Evolutionary conservation across 2,329 filamentous ascomycete species (phyloP), one percentile per base, ranked within the genome.

Genomic region (Colletotrichum neosansevieriae): DNA sequence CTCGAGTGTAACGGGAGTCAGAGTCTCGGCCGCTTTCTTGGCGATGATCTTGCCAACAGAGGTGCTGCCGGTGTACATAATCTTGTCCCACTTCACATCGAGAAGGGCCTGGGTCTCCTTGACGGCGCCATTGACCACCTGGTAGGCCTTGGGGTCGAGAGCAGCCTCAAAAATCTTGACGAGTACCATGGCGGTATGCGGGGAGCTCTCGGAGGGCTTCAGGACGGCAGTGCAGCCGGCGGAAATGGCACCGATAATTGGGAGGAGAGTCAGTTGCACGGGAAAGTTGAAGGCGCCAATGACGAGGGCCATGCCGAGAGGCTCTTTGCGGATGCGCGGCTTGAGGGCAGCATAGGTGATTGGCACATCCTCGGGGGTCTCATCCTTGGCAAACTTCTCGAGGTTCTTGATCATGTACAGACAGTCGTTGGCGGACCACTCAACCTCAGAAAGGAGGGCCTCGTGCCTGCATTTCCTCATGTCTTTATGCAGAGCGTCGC

Each of bases 241-340:
- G 49, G 93, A 90, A 74, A 99, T 97, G 75, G 95, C 96, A 66
- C 95, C 96, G 71, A 97, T 88, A 69, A 97, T 80, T 2, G 95
- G 94, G 1, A 88, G 87, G 45, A 98, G 78, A 42, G 90, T 89
- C 49, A 98, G 86, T 80, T 94, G 91, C 78, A 97, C 84, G 58
- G 96, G 96, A 79, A 94, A 97, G 84, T 99, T 99, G 88, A 93
- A 98, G 49, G 96, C 90, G 65, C 94, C 94, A 76, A 98, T 97
- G 75, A 98, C 89, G 73, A 98, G 84, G 11, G 93, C 89, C 45
- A 89, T 84, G 40, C 96, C 96, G 65, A 98, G 80, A 1, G 96
- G 96, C 76, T 98, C 95, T 82, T 97, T 97, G 72, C 90, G 86
- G 77, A 97, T 90, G 76, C 87, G 91, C 42, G 94, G 92, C 63